Conservation (phyloP, 305 asterid species). For the Fraxinus paxiana region DNA sequence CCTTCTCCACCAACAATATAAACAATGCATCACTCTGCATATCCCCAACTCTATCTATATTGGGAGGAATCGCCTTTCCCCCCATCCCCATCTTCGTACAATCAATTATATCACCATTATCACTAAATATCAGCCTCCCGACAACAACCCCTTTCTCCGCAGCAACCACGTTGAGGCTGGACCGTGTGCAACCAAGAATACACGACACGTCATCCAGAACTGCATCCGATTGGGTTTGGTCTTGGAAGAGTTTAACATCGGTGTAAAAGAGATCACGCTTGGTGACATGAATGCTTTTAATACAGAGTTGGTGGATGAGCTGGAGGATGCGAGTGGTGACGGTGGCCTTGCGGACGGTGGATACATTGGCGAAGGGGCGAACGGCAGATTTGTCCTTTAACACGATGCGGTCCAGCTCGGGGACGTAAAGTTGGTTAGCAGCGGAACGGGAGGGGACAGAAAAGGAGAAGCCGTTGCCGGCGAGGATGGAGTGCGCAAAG, state of each 20-base stretch:
- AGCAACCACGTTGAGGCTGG: slow-evolving; percentile 75
- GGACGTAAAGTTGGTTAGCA: slow-evolving; percentile 76
- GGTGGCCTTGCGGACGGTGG: slow-evolving; percentile 74
- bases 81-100: slow-evolving; percentile 93
- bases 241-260: slow-evolving; percentile 86
- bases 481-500: slow-evolving; percentile 68
- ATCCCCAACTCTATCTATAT: slow-evolving; percentile 83
- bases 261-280: slow-evolving; percentile 89
- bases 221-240: slow-evolving; percentile 73
- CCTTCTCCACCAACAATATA: slow-evolving; percentile 76
- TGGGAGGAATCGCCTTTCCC: slow-evolving; percentile 89
- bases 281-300: slow-evolving; percentile 74
- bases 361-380: slow-evolving; percentile 69
- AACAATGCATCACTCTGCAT: slow-evolving; percentile 88
- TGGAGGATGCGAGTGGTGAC: slow-evolving; percentile 70
- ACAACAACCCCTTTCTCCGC: slow-evolving; percentile 85
- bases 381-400: slow-evolving; percentile 66
- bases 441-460: slow-evolving; percentile 78
- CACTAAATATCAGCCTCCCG: slow-evolving; percentile 70
- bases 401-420: slow-evolving; percentile 80
- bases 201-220: slow-evolving; percentile 80
- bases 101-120: slow-evolving; percentile 79
- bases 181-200: slow-evolving; percentile 72
- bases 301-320: slow-evolving; percentile 76
- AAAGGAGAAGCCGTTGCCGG: slow-evolving; percentile 68